phyloP scores from a whole-genome alignment of 148 eudicot genomes.

The Agrostemma githago region DNA sequence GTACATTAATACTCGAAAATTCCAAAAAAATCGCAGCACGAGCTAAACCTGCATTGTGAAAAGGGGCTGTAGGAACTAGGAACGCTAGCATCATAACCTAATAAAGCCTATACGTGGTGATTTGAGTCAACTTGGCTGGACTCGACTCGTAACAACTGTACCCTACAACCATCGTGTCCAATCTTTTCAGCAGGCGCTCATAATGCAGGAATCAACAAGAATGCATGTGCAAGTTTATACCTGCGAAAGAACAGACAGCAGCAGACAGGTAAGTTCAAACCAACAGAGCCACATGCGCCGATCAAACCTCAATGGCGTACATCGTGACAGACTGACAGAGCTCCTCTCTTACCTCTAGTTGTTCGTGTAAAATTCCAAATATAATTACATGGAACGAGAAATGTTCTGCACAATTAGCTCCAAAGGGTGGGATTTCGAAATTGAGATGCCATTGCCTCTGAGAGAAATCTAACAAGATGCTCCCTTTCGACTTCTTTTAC shows the following conservation, averaged over 20 bases:
- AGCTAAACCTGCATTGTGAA: background rate
- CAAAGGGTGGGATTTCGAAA: constrained; percentile 75
- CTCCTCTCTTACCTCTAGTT: background rate
- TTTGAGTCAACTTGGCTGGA: background rate
- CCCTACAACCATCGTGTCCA: background rate
- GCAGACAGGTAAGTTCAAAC: background rate
- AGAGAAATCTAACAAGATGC: constrained; percentile 58
- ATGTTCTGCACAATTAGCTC: constrained; percentile 35
- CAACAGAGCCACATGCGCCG: background rate
- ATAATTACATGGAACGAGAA: background rate
- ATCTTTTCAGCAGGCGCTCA: background rate
- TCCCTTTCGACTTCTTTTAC: constrained; percentile 69
- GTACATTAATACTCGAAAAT: background rate
- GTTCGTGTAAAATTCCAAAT: background rate
- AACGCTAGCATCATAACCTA: background rate
- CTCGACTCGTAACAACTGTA: background rate
- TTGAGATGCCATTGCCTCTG: constrained; percentile 69
- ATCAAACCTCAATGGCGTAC: background rate
- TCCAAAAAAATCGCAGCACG: background rate
- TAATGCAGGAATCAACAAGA: background rate
- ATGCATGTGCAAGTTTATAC: background rate
- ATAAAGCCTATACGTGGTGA: background rate
- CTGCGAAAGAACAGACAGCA: background rate
- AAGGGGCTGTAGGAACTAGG: background rate
- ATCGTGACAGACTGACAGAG: background rate